A percentile compares a stretch with the other conserved stretches of the same genome.
These are phyloP conservation scores for Dalechampia spathulata DNA, from an alignment of 441 rosid genomes.

Conservation along the genomic window DNA sequence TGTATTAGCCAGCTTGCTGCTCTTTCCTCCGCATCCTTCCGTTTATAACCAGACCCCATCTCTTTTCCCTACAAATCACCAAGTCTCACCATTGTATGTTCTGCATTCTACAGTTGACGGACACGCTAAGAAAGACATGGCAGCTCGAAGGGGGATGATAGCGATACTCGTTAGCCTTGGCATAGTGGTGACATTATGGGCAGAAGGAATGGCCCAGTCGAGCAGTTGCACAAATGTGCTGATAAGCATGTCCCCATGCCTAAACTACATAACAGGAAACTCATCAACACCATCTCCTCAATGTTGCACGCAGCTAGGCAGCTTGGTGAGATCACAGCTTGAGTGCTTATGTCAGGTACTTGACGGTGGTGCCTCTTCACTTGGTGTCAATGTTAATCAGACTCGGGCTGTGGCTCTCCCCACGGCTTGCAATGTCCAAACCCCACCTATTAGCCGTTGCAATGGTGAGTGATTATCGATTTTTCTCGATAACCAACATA, in stretches of 20 bases:
- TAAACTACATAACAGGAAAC: slow-evolving; percentile 32
- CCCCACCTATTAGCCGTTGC: slow-evolving; percentile 48
- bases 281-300: slow-evolving; percentile 29
- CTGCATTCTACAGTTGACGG: not conserved
- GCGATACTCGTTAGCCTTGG: slow-evolving; percentile 6
- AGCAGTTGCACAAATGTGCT: slow-evolving; percentile 23
- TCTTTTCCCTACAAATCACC: not conserved
- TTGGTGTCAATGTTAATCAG: slow-evolving; percentile 36
- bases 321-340: slow-evolving; percentile 25
- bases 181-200: slow-evolving; percentile 8
- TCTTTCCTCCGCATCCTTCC: slow-evolving; percentile 8
- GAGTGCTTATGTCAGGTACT: slow-evolving; percentile 34
- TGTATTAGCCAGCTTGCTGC: slow-evolving; percentile 9
- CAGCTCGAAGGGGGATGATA: slow-evolving; percentile 7
- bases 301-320: slow-evolving; percentile 37
- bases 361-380: slow-evolving; percentile 27
- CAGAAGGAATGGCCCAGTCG: slow-evolving; percentile 22
- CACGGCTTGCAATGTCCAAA: slow-evolving; percentile 46
- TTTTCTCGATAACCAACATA: too few relatives aligned
- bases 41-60: not conserved
- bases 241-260: slow-evolving; percentile 33
- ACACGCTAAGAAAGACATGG: slow-evolving; percentile 11
- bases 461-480: slow-evolving; percentile 16
- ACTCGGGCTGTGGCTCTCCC: slow-evolving; percentile 65
- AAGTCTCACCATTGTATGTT: too few relatives aligned